These are phyloP conservation scores for Mycena chlorophos DNA, from an alignment of 768 basidiomycete genomes.

Conservation along the genomic window DNA sequence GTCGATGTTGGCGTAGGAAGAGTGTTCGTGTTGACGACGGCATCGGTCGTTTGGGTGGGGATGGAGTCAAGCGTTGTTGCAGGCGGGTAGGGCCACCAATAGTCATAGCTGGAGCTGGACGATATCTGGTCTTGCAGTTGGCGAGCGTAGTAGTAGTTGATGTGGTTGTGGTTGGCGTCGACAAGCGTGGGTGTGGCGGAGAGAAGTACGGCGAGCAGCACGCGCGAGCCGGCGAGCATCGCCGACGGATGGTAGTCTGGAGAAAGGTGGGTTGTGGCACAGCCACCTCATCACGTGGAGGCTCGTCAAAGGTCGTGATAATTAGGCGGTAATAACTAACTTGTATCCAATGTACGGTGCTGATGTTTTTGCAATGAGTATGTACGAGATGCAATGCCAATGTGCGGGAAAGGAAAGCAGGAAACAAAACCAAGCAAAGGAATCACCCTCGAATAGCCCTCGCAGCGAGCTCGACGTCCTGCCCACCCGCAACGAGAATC, in stretches of 20 bases:
- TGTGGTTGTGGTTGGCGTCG: conserved; percentile 3
- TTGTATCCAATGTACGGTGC: too few relatives aligned
- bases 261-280: too few relatives aligned
- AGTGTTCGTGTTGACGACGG: too few relatives aligned
- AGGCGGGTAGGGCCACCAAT: conserved; percentile 42
- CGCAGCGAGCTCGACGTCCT: conserved; percentile 13
- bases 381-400: too few relatives aligned
- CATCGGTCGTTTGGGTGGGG: conserved; percentile 6
- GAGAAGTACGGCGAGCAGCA: conserved; percentile 8
- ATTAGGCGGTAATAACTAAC: too few relatives aligned
- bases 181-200: neutral
- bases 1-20: conserved; percentile 5
- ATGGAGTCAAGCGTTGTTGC: conserved; percentile 8
- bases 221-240: neutral
- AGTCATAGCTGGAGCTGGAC: conserved; percentile 31
- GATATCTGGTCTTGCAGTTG: conserved; percentile 9
- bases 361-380: too few relatives aligned
- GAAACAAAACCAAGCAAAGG: too few relatives aligned
- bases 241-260: too few relatives aligned
- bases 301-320: too few relatives aligned
- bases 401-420: too few relatives aligned
- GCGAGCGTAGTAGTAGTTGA: conserved; percentile 20
- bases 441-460: too few relatives aligned
- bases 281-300: too few relatives aligned
- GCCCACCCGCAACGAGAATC: conserved; percentile 49